These are phyloP conservation scores for Pythium periplocum DNA, from an alignment of 352 stramenopile species.

Conservation along the genomic window DNA sequence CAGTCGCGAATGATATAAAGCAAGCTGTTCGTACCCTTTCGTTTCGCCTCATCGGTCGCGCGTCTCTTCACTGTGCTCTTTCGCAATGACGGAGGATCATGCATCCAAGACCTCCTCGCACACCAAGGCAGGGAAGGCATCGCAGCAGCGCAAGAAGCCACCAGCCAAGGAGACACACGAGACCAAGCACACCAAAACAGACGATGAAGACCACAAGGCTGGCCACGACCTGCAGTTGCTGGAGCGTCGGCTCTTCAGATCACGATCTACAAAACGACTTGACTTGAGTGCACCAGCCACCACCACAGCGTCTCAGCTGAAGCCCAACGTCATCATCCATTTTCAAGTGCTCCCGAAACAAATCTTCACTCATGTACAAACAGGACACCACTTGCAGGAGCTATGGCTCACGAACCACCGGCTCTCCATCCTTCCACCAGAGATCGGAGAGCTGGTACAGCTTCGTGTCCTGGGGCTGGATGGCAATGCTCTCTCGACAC, in stretches of 20 bases:
- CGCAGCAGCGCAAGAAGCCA: too few relatives aligned
- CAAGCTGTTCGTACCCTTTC: too few relatives aligned
- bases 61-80: too few relatives aligned
- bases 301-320: too few relatives aligned
- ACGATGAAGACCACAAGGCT: neutral
- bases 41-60: too few relatives aligned
- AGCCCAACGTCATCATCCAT: too few relatives aligned
- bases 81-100: too few relatives aligned
- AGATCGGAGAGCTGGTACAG: conserved; percentile 36
- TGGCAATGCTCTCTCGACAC: conserved; percentile 41
- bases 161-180: too few relatives aligned
- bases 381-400: conserved; percentile 34
- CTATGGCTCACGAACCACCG: conserved; percentile 69
- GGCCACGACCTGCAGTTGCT: conserved; percentile 1
- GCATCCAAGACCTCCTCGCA: too few relatives aligned
- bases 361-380: conserved; percentile 28
- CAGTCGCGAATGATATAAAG: too few relatives aligned
- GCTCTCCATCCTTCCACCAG: conserved; percentile 28
- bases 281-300: too few relatives aligned
- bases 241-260: conserved; percentile 4
- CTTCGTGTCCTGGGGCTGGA: conserved; percentile 55
- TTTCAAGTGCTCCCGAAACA: conserved; percentile 38
- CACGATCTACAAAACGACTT: conserved; percentile 27
- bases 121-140: too few relatives aligned
- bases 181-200: neutral